Evolutionary conservation across 2,329 filamentous ascomycete genomes (phyloP), one percentile per base, ranked within the genome.

Genomic region (Cryphonectria radicalis): DNA sequence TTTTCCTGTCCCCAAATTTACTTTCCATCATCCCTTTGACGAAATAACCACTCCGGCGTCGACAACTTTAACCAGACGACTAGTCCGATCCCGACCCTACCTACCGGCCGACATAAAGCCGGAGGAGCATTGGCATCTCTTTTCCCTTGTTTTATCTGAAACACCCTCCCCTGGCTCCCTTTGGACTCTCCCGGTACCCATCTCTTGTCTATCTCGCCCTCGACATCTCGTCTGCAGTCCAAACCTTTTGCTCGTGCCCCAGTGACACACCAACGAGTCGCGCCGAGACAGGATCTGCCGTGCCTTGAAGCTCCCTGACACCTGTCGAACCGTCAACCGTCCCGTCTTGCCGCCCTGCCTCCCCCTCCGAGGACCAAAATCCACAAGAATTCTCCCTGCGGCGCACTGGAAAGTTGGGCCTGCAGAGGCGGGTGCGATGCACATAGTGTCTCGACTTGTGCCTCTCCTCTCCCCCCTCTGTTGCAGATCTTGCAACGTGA

Each of bases 261-360:
- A 35, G n/a, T 64, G 22, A 40, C 62, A 64, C 64, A 68, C 63
- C 62, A 22, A 19, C 62, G 43, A 65, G 62, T 67, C 60, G 59
- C 65, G 63, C 71, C 71, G 71, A 71, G 69, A 71, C 71, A 70
- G 63, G 69, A 73, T 73, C 69, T 73, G 57, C 66, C 71, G 69
- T 71, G 64, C 40, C 53, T 65, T 50, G 6, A 37, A 57, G 25
- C 62, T 59, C 46, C 37, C 40, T 42, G 55, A 50, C 10, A 53
- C 66, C 53, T 42, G 67, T 40, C 13, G 53, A 28, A n/a, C 37
- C 10, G 37, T 40, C 37, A 4, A 32, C 40, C 37, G 46, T 17
- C 43, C 40, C 22, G 62, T 55, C 46, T 46, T 55, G 37, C n/a
- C 55, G 43, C 66, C 46, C 50, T 63, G 46, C 46, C 46, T 50